These are phyloP conservation scores for Solanum aculeatissimum DNA, from an alignment of 305 asterid species.

Conservation along the genomic window DNA sequence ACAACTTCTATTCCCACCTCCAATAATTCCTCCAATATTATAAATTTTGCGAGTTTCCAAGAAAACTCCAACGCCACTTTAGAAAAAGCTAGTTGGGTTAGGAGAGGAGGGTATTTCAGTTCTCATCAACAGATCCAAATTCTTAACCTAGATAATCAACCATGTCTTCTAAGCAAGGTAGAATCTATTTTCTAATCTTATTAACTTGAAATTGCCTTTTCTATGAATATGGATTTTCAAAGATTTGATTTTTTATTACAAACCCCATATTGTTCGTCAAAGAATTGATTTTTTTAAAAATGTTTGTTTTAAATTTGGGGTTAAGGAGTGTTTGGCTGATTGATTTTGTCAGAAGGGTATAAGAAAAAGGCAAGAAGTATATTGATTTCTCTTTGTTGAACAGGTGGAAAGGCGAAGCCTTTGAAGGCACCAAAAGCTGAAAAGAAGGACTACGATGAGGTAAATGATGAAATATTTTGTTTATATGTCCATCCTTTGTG, in stretches of 20 bases:
- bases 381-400: neutral
- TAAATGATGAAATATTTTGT: neutral
- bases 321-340: neutral
- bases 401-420: conserved; percentile 99
- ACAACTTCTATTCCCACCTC: neutral
- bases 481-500: neutral
- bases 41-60: neutral
- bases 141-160: conserved; percentile 38
- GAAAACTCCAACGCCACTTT: neutral
- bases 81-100: conserved; percentile 17
- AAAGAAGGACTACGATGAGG: conserved; percentile 85
- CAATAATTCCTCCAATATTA: neutral
- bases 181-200: neutral
- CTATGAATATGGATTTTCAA: neutral
- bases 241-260: neutral
- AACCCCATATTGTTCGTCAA: neutral
- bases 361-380: neutral
- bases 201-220: neutral
- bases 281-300: neutral
- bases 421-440: conserved; percentile 77
- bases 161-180: conserved; percentile 88
- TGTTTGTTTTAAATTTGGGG: neutral
- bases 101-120: conserved; percentile 9
- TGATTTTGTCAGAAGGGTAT: neutral
- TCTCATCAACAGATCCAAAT: conserved; percentile 18